Evolutionary conservation across 805 yeast genomes (phyloP).

Genomic region (Priceomyces castillae): DNA sequence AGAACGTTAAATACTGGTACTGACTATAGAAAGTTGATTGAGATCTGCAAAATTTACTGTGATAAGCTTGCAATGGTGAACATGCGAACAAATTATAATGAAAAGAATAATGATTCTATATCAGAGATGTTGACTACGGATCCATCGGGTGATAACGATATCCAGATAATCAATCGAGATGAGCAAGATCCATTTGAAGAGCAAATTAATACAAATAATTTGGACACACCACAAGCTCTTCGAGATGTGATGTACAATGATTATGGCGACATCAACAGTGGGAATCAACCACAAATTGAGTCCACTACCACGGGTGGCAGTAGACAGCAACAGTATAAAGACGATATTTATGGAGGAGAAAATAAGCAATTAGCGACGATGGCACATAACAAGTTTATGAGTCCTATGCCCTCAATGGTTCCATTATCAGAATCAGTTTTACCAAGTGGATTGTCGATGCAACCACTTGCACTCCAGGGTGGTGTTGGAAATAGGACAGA

Average conservation of each 20-base stretch:
- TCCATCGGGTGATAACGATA: slow-evolving; percentile 16
- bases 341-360: not conserved
- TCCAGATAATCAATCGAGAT: slow-evolving; percentile 21
- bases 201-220: slow-evolving; percentile 5
- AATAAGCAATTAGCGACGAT: slow-evolving; percentile 10
- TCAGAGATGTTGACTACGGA: slow-evolving; percentile 11
- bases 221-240: slow-evolving; percentile 8
- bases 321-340: not conserved
- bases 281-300: not conserved
- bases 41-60: not conserved
- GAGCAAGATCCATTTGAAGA: slow-evolving; percentile 10
- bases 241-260: slow-evolving; percentile 8
- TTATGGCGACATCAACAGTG: slow-evolving; percentile 2
- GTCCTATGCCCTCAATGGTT: slow-evolving; percentile 25
- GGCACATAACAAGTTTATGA: slow-evolving; percentile 11
- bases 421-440: slow-evolving; percentile 31
- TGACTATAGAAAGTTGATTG: not conserved
- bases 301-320: not conserved
- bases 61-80: not conserved
- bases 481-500: slow-evolving; percentile 3
- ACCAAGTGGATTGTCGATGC: slow-evolving; percentile 21
- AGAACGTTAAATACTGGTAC: not conserved
- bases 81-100: slow-evolving; percentile 5
- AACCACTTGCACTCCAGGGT: slow-evolving; percentile 13
- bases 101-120: slow-evolving; percentile 11